A percentile compares a stretch with the other conserved stretches of the same genome.
Evolutionary conservation across 2,329 filamentous ascomycete genomes (phyloP).

Genomic region (Ceratocystis ficicola): DNA sequence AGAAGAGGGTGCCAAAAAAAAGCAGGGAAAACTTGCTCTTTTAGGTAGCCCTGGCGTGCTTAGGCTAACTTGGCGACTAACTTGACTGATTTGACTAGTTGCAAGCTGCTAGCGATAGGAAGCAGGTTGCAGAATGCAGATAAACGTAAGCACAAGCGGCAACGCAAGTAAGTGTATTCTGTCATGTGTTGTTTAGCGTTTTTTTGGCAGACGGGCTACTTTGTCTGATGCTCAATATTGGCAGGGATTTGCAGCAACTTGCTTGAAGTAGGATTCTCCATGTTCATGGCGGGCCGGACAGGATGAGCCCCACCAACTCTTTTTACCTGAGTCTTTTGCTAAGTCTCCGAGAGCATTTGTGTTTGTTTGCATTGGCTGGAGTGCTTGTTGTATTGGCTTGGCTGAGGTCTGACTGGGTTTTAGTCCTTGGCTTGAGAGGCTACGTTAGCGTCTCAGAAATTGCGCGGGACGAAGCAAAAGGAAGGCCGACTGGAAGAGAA

Average conservation of each 20-base stretch:
- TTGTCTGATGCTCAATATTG: conserved; percentile 7
- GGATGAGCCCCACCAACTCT: not conserved
- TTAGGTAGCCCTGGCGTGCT: not conserved
- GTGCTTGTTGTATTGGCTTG: no score
- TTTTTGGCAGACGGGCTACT: conserved; percentile 1
- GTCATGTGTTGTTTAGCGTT: not conserved
- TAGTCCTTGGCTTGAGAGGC: no score
- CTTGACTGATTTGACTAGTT: not conserved
- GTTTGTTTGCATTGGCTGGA: no score
- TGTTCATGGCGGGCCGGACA: conserved; percentile 7
- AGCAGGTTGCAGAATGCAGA: not conserved
- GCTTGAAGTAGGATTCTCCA: conserved; percentile 8
- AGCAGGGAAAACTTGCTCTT: not conserved
- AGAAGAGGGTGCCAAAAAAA: not conserved
- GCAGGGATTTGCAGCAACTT: not conserved
- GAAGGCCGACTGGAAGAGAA: not conserved
- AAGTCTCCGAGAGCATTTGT: no score
- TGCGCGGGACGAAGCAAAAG: no score
- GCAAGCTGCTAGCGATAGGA: not conserved
- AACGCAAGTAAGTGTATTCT: not conserved
- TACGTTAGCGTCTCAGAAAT: no score
- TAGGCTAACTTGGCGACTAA: not conserved
- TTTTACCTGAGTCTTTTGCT: no score
- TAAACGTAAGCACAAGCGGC: not conserved
- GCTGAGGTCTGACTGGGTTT: no score